Percentiles rank a stretch among this genome's conserved stretches.
Conservation (phyloP, 352 stramenopile genomes). For the Pythium phragmiticola region DNA sequence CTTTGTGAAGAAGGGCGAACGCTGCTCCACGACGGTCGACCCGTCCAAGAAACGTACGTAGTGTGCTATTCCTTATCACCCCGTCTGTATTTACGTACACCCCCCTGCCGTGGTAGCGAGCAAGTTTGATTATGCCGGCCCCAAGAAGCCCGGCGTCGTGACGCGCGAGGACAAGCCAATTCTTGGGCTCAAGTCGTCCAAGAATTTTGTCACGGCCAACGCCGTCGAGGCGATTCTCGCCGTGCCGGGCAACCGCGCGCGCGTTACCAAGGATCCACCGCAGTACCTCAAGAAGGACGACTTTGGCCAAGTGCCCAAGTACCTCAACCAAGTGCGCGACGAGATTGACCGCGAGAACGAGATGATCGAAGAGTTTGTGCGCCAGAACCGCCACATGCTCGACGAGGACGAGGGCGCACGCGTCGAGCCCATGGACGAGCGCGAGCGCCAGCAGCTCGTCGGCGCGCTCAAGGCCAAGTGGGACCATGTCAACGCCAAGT, state of each 20-base stretch:
- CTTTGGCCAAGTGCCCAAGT: conserved; percentile 91
- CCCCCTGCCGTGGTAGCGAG: conserved; percentile 31
- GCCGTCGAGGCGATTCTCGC: conserved; percentile 91
- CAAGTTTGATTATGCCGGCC: conserved; percentile 70
- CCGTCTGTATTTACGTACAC: too few relatives aligned
- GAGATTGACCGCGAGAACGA: conserved; percentile 92
- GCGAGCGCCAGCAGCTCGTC: conserved; percentile 81
- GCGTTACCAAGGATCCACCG: conserved; percentile 55
- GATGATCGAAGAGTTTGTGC: conserved; percentile 91
- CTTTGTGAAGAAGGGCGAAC: conserved; percentile 72
- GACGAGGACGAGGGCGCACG: conserved; percentile 62
- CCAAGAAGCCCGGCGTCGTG: conserved; percentile 73
- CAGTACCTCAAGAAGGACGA: conserved; percentile 90
- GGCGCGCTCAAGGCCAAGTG: conserved; percentile 92
- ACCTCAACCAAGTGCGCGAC: conserved; percentile 91
- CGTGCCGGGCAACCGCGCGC: conserved; percentile 58
- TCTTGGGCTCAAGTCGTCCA: conserved; percentile 89
- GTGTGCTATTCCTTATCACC: too few relatives aligned
- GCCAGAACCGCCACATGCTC: conserved; percentile 85
- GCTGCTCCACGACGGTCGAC: conserved; percentile 45
- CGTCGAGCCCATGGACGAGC: conserved; percentile 79
- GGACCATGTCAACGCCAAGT: conserved; percentile 92
- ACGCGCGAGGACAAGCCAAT: conserved; percentile 88
- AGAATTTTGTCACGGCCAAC: conserved; percentile 94
- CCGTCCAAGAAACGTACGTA: conserved; percentile 51